A percentile compares a stretch with the other conserved stretches of the same genome.
These are phyloP conservation scores for Hypseocharis bilobata DNA, from an alignment of 441 rosid species.

Conservation along the genomic window DNA sequence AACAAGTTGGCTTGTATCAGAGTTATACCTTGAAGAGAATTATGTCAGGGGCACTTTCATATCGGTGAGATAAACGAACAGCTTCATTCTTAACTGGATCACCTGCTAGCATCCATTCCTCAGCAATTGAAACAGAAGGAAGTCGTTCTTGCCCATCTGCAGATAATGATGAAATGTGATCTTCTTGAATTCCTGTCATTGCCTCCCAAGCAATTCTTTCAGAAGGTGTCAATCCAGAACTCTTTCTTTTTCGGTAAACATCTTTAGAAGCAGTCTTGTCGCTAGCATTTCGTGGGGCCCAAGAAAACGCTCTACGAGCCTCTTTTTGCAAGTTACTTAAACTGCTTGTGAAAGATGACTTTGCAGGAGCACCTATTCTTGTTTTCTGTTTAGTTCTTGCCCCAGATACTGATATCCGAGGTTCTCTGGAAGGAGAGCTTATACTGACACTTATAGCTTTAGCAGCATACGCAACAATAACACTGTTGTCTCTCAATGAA, in stretches of 20 bases:
- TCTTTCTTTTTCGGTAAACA: slow-evolving; percentile 76
- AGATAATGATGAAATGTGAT: slow-evolving; percentile 48
- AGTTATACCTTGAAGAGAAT: slow-evolving; percentile 73
- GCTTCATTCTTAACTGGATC: slow-evolving; percentile 68
- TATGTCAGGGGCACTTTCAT: slow-evolving; percentile 90
- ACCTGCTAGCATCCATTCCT: slow-evolving; percentile 94
- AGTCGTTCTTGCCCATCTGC: slow-evolving; percentile 79
- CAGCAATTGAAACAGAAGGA: slow-evolving; percentile 78
- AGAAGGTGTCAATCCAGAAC: slow-evolving; percentile 68
- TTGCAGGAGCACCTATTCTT: slow-evolving; percentile 45
- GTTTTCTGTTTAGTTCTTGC: slow-evolving; percentile 60
- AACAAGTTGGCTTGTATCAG: slow-evolving; percentile 13
- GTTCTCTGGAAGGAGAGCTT: slow-evolving; percentile 66
- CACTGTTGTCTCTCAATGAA: slow-evolving; percentile 60
- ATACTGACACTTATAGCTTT: slow-evolving; percentile 75
- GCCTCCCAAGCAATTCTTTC: slow-evolving; percentile 95
- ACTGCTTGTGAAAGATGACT: slow-evolving; percentile 71
- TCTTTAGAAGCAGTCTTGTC: slow-evolving; percentile 72
- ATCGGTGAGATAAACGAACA: slow-evolving; percentile 77
- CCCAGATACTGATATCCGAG: slow-evolving; percentile 67
- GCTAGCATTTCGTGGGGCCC: slow-evolving; percentile 85
- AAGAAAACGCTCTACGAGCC: slow-evolving; percentile 96
- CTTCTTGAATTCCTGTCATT: slow-evolving; percentile 90
- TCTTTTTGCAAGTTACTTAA: slow-evolving; percentile 86
- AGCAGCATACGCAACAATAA: slow-evolving; percentile 72